These are phyloP conservation scores for Tolypocladium endophyticum DNA, from an alignment of 2,329 filamentous ascomycete species.

Conservation along the genomic window DNA sequence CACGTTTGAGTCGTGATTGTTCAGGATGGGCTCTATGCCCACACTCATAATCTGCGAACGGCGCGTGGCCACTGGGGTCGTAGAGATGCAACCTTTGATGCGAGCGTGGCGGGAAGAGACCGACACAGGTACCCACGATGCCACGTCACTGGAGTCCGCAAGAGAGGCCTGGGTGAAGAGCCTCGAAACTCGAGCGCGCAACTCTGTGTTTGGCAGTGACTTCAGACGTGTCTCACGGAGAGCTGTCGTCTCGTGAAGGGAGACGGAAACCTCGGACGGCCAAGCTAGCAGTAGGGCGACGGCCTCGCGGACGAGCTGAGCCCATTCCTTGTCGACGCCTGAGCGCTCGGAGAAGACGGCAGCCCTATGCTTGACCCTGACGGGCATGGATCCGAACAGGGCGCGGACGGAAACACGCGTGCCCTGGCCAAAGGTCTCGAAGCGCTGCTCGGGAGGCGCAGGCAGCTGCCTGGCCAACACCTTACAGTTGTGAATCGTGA, in stretches of 20 bases:
- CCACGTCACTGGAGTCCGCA: slow-evolving; percentile 37
- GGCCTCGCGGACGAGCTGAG: slow-evolving; percentile 46
- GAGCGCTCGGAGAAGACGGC: slow-evolving; percentile 38
- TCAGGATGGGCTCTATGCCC: slow-evolving; percentile 55
- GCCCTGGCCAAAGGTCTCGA: slow-evolving; percentile 51
- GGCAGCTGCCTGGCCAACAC: slow-evolving; percentile 54
- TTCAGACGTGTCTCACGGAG: slow-evolving; percentile 28
- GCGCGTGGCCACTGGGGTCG: slow-evolving; percentile 59
- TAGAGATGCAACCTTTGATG: slow-evolving; percentile 62
- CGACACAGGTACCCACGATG: slow-evolving; percentile 60
- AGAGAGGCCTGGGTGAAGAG: slow-evolving; percentile 59
- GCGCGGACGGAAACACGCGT: slow-evolving; percentile 68
- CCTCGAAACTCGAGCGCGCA: slow-evolving; percentile 21
- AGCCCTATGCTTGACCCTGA: slow-evolving; percentile 73
- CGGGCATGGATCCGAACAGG: slow-evolving; percentile 83
- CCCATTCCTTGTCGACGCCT: slow-evolving; percentile 53
- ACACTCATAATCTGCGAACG: slow-evolving; percentile 73
- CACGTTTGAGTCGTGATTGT: slow-evolving; percentile 46
- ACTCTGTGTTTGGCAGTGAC: slow-evolving; percentile 10
- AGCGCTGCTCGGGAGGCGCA: slow-evolving; percentile 44
- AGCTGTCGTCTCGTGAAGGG: slow-evolving; percentile 39
- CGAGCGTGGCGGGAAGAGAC: slow-evolving; percentile 52
- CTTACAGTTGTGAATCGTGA: slow-evolving; percentile 61
- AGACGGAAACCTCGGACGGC: slow-evolving; percentile 44
- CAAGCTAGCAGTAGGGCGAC: slow-evolving; percentile 63